These are phyloP conservation scores for Clavariopsis aquatica DNA, from an alignment of 495 filamentous ascomycete species.

Conservation along the genomic window DNA sequence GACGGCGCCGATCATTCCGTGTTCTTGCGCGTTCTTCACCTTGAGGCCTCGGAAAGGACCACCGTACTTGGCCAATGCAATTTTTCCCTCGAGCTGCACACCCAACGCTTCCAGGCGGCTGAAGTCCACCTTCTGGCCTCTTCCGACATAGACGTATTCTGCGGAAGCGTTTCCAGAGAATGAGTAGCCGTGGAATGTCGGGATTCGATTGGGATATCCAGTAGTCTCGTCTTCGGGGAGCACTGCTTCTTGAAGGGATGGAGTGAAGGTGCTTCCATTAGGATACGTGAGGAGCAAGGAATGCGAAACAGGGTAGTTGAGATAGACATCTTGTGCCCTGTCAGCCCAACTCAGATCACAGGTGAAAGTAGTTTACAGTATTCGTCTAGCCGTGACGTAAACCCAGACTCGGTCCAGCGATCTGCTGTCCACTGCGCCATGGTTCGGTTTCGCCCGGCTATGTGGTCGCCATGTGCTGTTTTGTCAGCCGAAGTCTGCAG, in stretches of 20 bases:
- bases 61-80: conserved; percentile 42
- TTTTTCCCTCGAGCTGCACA: conserved; percentile 43
- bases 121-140: conserved; percentile 42
- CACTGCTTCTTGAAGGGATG: conserved; percentile 37
- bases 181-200: conserved; percentile 44
- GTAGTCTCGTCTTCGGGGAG: conserved; percentile 40
- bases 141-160: conserved; percentile 43
- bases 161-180: conserved; percentile 40
- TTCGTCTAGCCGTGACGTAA: conserved; percentile 32
- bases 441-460: conserved; percentile 29
- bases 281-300: conserved; percentile 32
- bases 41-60: conserved; percentile 42
- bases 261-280: conserved; percentile 30
- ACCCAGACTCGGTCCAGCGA: conserved; percentile 32
- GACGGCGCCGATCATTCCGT: conserved; percentile 43
- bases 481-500: background rate
- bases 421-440: conserved; percentile 38
- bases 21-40: conserved; percentile 41
- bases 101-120: conserved; percentile 35
- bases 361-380: conserved; percentile 24
- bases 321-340: conserved; percentile 27
- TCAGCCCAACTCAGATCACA: background rate
- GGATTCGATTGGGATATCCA: conserved; percentile 36
- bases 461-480: conserved; percentile 30
- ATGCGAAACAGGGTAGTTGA: conserved; percentile 40